phyloP scores from a whole-genome alignment of 768 basidiomycete species.

The Termitomyces sp. region DNA sequence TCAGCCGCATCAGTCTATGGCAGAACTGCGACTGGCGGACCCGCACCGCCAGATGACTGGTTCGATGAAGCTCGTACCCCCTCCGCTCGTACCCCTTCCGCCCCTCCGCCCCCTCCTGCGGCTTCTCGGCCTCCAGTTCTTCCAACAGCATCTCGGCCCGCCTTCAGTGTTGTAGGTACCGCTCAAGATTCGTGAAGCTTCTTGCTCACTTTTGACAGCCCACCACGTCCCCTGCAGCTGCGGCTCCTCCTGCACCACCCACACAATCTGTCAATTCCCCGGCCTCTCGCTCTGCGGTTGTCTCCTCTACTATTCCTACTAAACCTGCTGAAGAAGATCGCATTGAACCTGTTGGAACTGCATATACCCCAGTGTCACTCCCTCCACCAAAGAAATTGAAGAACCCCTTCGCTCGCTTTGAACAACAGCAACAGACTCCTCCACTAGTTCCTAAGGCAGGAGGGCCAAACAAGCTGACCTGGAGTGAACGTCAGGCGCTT shows the following conservation, averaged over 20 bases:
- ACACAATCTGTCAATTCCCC: constrained; percentile 14
- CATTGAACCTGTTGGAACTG: constrained; percentile 83
- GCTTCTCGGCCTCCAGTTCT: constrained; percentile 47
- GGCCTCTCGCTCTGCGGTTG: constrained; percentile 31
- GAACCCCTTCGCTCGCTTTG: constrained; percentile 73
- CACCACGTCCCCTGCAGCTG: constrained; percentile 11
- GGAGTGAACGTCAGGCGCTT: constrained; percentile 91
- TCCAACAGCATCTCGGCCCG: constrained; percentile 39
- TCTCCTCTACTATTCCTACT: constrained; percentile 47
- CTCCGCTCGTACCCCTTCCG: constrained; percentile 24
- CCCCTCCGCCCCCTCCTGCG: constrained; percentile 40
- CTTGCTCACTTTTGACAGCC: constrained; percentile 12
- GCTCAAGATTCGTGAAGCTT: not conserved
- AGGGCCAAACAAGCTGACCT: constrained; percentile 79
- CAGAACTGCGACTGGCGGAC: constrained; percentile 31
- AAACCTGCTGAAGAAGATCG: constrained; percentile 79
- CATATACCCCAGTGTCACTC: constrained; percentile 85
- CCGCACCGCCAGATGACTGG: constrained; percentile 60
- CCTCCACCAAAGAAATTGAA: constrained; percentile 83
- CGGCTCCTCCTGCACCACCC: constrained; percentile 9
- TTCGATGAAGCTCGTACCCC: constrained; percentile 41
- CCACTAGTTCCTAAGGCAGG: constrained; percentile 26
- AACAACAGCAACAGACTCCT: constrained; percentile 44
- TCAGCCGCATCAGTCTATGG: constrained; percentile 45
- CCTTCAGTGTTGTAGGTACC: constrained; percentile 33